These are phyloP conservation scores for Syzygium grande DNA, from an alignment of 345 rosid genomes.

Conservation along the genomic window DNA sequence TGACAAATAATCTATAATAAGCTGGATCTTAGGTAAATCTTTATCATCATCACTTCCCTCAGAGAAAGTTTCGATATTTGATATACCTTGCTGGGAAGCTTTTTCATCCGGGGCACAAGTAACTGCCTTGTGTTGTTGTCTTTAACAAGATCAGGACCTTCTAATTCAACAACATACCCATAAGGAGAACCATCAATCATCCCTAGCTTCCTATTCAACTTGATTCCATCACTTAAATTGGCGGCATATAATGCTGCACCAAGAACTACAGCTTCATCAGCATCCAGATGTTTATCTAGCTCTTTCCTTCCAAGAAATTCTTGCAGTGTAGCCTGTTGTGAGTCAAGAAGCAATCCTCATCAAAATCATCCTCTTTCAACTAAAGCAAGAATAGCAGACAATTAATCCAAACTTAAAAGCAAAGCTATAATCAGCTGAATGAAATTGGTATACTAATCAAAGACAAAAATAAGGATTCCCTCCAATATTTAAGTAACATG, in stretches of 20 bases:
- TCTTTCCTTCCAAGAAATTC: slow-evolving; percentile 89
- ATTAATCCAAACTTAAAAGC: background rate
- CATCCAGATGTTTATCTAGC: slow-evolving; percentile 95
- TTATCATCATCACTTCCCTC: background rate
- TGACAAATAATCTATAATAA: background rate
- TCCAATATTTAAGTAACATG: background rate
- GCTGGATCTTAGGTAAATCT: background rate
- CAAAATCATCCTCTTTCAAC: background rate
- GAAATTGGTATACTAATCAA: background rate
- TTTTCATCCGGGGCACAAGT: slow-evolving; percentile 90
- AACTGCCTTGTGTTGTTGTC: slow-evolving; percentile 67
- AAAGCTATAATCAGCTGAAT: background rate
- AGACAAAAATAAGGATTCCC: background rate
- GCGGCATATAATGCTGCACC: slow-evolving; percentile 96
- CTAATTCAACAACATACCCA: slow-evolving; percentile 65
- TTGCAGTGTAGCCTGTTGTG: slow-evolving; percentile 74
- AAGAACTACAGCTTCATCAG: slow-evolving; percentile 98
- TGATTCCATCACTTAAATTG: slow-evolving; percentile 97
- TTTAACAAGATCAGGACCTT: slow-evolving; percentile 63
- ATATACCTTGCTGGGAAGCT: slow-evolving; percentile 90
- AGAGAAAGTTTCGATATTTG: background rate
- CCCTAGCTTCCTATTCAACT: slow-evolving; percentile 90
- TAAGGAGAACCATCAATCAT: slow-evolving; percentile 91
- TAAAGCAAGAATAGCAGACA: background rate
- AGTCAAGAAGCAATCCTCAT: background rate